Evolutionary conservation across 768 basidiomycete genomes (phyloP).

Genomic region (Lactarius sp.): DNA sequence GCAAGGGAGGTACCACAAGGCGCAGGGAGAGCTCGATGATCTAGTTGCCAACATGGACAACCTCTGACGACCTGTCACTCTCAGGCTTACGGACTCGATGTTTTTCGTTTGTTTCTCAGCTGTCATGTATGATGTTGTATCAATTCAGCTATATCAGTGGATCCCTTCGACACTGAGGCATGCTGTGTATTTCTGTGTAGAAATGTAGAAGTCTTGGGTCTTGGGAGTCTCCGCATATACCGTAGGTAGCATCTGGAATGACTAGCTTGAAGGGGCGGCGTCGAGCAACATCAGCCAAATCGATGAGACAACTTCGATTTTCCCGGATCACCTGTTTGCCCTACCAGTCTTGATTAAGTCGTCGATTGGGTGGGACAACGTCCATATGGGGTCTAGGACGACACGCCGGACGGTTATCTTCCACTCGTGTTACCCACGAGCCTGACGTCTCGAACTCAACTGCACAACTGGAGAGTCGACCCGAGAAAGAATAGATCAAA

Average conservation of each 20-base stretch:
- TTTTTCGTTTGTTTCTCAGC: background rate
- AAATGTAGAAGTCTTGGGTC: background rate
- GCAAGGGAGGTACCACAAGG: conserved; percentile 9
- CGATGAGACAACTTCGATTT: background rate
- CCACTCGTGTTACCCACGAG: background rate
- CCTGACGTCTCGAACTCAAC: background rate
- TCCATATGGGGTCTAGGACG: background rate
- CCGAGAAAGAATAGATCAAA: background rate
- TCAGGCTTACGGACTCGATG: background rate
- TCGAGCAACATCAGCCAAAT: background rate
- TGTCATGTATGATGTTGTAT: conserved; percentile 1
- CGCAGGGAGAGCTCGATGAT: conserved; percentile 19
- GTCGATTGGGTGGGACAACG: background rate
- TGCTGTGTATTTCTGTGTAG: background rate
- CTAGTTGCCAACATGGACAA: conserved; percentile 20
- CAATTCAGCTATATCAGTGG: background rate
- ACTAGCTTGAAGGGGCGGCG: too few relatives aligned
- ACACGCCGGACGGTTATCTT: background rate
- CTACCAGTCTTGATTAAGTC: too few relatives aligned
- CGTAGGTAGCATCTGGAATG: too few relatives aligned
- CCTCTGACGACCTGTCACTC: conserved; percentile 9
- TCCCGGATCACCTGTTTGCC: too few relatives aligned
- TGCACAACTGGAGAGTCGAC: background rate
- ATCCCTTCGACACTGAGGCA: background rate
- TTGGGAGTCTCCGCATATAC: background rate